These are phyloP conservation scores for Phoenix dactylifera DNA, from an alignment of 176 grass and related monocot species.

Conservation along the genomic window DNA sequence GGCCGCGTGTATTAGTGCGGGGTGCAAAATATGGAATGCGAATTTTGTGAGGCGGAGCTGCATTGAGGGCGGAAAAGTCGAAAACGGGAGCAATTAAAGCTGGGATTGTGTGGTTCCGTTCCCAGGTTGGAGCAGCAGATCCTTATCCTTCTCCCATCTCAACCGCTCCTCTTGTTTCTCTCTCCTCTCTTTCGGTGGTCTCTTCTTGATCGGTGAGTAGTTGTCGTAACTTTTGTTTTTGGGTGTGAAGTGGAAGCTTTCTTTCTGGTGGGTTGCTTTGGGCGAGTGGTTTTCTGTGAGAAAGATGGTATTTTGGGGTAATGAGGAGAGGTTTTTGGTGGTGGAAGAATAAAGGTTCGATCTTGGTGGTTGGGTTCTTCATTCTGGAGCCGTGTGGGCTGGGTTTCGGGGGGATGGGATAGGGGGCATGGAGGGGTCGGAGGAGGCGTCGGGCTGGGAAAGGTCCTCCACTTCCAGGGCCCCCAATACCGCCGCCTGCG, in stretches of 20 bases:
- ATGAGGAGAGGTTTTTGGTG: too few relatives aligned
- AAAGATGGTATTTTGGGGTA: too few relatives aligned
- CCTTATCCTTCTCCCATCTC: slow-evolving; percentile 15
- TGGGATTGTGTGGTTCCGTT: slow-evolving; percentile 61
- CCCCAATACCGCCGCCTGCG: background rate
- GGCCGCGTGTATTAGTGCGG: too few relatives aligned
- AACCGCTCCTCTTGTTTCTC: slow-evolving; percentile 4
- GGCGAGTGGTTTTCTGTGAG: background rate
- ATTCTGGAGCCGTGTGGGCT: too few relatives aligned
- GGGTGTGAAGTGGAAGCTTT: background rate
- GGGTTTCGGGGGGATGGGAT: slow-evolving; percentile 4
- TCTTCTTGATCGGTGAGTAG: too few relatives aligned
- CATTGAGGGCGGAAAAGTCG: background rate
- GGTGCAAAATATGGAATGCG: too few relatives aligned
- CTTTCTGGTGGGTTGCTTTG: background rate
- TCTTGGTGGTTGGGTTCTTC: background rate
- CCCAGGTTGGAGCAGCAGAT: slow-evolving; percentile 31
- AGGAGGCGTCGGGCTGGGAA: slow-evolving; percentile 20
- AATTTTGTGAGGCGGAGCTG: too few relatives aligned
- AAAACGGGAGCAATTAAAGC: slow-evolving; percentile 45
- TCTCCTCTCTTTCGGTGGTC: background rate
- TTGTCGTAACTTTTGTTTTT: too few relatives aligned
- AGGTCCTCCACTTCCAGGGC: background rate
- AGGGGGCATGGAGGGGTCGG: slow-evolving; percentile 23
- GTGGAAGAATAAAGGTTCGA: background rate